phyloP scores from a whole-genome alignment of 257 asterid genomes.

The Solanum rostratum region DNA sequence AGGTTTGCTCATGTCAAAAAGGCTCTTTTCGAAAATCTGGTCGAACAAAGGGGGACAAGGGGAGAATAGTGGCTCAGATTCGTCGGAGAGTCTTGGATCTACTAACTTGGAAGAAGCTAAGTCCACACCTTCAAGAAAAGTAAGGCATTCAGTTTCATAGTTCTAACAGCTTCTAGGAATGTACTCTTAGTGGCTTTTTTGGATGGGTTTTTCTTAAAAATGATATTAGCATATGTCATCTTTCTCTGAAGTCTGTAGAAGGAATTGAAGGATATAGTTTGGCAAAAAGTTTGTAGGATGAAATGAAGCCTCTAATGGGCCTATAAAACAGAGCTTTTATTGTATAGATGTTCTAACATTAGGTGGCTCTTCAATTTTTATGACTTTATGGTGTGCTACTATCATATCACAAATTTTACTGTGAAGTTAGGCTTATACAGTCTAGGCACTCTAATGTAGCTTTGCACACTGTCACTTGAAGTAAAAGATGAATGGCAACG shows the following conservation, averaged over 20 bases:
- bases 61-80: slow-evolving; percentile 87
- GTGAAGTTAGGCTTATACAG: neutral
- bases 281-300: slow-evolving; percentile 2
- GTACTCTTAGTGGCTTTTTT: neutral
- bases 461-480: neutral
- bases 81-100: slow-evolving; percentile 80
- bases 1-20: slow-evolving; percentile 59
- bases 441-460: neutral
- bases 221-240: neutral
- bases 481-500: neutral
- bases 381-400: neutral
- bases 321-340: neutral
- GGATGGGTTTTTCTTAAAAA: neutral
- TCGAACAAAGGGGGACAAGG: slow-evolving; percentile 51
- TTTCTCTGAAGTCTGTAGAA: neutral
- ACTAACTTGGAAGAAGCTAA: slow-evolving; percentile 54
- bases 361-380: neutral
- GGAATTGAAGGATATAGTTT: slow-evolving; percentile 19
- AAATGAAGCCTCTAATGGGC: neutral
- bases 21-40: slow-evolving; percentile 74
- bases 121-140: slow-evolving; percentile 59
- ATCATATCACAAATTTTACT: neutral
- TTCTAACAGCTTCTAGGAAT: neutral
- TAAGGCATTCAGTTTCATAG: slow-evolving; percentile 84
- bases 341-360: neutral